Evolutionary conservation across 179 eudicot genomes (phyloP).

Genomic region (Carnegiea gigantea): DNA sequence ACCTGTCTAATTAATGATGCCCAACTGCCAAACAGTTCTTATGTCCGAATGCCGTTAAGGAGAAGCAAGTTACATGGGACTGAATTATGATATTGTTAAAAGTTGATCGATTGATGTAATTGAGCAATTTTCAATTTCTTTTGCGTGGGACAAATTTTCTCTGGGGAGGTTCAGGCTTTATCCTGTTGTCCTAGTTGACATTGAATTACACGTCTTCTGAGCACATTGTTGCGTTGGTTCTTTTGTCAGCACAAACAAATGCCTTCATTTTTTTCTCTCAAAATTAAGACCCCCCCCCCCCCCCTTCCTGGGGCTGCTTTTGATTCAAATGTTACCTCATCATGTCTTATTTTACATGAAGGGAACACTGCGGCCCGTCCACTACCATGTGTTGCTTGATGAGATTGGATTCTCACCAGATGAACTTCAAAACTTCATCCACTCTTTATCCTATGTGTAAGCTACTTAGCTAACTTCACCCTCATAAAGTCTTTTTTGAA

Average conservation of each 20-base stretch:
- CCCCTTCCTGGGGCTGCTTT: neutral
- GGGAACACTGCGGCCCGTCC: slow-evolving; percentile 93
- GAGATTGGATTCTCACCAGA: slow-evolving; percentile 95
- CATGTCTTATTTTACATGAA: slow-evolving; percentile 28
- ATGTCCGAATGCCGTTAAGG: neutral
- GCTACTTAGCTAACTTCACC: slow-evolving; percentile 19
- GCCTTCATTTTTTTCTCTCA: neutral
- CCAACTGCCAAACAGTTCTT: neutral
- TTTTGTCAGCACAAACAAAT: neutral
- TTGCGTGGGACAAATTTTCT: neutral
- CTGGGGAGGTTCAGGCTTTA: neutral
- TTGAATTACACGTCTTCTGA: neutral
- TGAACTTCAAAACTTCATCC: slow-evolving; percentile 74
- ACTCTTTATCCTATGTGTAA: slow-evolving; percentile 85
- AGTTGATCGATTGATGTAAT: neutral
- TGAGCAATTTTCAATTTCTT: neutral
- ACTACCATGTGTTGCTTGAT: slow-evolving; percentile 91
- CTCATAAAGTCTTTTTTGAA: neutral
- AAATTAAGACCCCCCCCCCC: neutral
- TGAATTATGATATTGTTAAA: neutral
- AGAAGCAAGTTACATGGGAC: neutral
- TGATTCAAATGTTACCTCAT: slow-evolving; percentile 8
- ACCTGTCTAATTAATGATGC: neutral
- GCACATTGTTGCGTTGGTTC: neutral
- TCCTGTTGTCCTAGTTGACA: neutral